phyloP scores from a whole-genome alignment of 805 yeast genomes.

The Zygoascus flipseniorum region DNA sequence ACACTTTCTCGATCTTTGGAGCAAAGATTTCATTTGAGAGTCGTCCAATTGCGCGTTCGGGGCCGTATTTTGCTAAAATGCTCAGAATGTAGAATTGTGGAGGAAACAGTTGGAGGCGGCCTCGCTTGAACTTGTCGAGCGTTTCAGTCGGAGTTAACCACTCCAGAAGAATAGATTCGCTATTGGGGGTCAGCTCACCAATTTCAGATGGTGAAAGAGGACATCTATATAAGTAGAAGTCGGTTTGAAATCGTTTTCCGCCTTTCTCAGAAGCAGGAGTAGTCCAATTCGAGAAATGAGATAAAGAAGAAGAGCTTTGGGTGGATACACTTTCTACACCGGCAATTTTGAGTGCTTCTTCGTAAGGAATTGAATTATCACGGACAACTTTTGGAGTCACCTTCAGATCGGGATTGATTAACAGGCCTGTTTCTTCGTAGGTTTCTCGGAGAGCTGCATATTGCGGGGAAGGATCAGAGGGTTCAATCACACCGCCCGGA shows the following conservation, averaged over 20 bases:
- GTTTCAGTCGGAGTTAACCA: slow-evolving; percentile 24
- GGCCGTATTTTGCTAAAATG: slow-evolving; percentile 11
- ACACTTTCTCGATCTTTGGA: slow-evolving; percentile 11
- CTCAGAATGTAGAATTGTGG: slow-evolving; percentile 25
- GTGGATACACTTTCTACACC: background rate
- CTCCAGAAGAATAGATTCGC: slow-evolving; percentile 10
- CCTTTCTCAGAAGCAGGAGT: slow-evolving; percentile 18
- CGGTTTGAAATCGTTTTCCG: slow-evolving; percentile 23
- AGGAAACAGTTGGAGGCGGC: slow-evolving; percentile 21
- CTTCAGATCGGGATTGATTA: slow-evolving; percentile 16
- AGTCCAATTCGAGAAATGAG: slow-evolving; percentile 22
- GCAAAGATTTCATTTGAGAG: slow-evolving; percentile 14
- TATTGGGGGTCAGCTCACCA: background rate
- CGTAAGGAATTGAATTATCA: background rate
- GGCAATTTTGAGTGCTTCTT: slow-evolving; percentile 3
- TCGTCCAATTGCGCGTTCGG: slow-evolving; percentile 4
- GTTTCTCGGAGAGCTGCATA: slow-evolving; percentile 27
- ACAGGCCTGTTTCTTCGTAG: slow-evolving; percentile 27
- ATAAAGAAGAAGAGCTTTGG: slow-evolving; percentile 8
- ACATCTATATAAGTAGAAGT: slow-evolving; percentile 19
- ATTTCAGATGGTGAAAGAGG: slow-evolving; percentile 7
- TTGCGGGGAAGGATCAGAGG: slow-evolving; percentile 17
- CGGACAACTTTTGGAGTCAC: background rate
- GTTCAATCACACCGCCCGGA: slow-evolving; percentile 27
- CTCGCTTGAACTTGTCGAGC: slow-evolving; percentile 15